phyloP scores from a whole-genome alignment of 768 basidiomycete genomes.

The Leucocoprinus leucothites region DNA sequence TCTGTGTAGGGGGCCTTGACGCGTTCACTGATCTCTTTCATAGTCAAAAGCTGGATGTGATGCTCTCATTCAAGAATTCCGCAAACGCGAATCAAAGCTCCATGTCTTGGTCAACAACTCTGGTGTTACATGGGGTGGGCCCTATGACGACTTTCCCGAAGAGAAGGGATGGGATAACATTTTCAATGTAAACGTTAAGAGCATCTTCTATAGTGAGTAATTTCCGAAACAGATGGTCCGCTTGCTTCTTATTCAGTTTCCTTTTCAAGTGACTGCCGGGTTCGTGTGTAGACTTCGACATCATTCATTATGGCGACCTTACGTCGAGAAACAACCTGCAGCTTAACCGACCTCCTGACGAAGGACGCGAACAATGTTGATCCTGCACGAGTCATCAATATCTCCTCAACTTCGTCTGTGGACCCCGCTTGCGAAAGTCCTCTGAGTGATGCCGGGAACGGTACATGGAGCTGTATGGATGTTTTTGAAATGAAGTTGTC shows the following conservation, averaged over 20 bases:
- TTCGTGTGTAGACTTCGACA: slow-evolving; percentile 19
- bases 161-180: slow-evolving; percentile 85
- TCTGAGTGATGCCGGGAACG: slow-evolving; percentile 53
- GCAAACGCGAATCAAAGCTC: slow-evolving; percentile 65
- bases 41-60: slow-evolving; percentile 81
- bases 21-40: slow-evolving; percentile 15
- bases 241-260: background rate
- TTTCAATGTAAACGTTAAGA: slow-evolving; percentile 82
- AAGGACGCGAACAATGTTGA: slow-evolving; percentile 61
- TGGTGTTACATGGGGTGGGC: slow-evolving; percentile 76
- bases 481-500: background rate
- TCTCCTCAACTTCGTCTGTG: slow-evolving; percentile 68
- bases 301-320: background rate
- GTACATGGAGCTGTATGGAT: slow-evolving; percentile 77
- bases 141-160: slow-evolving; percentile 70
- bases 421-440: slow-evolving; percentile 47
- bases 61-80: slow-evolving; percentile 63
- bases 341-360: slow-evolving; percentile 58
- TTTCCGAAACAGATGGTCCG: slow-evolving; percentile 32
- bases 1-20: background rate
- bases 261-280: slow-evolving; percentile 49
- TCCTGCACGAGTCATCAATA: slow-evolving; percentile 78
- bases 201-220: slow-evolving; percentile 71
- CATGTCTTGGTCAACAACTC: slow-evolving; percentile 86
- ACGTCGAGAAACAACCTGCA: slow-evolving; percentile 13